Evolutionary conservation across 371 early-diverging fungal genomes (phyloP).

Genomic region (Furculomyces boomerangus): DNA sequence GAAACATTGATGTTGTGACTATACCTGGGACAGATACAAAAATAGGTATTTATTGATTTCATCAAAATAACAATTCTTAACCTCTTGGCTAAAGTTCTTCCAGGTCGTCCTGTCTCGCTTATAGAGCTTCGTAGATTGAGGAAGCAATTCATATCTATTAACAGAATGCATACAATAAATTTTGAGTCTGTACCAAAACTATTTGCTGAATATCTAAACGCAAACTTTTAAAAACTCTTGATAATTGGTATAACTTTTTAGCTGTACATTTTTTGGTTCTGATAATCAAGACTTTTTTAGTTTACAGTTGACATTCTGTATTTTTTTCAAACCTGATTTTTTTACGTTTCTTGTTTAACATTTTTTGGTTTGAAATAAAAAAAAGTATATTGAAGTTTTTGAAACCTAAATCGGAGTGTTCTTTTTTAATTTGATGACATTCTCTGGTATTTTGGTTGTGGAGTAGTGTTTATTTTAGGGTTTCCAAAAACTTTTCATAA

Average conservation of each 20-base stretch:
- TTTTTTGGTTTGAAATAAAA: no score
- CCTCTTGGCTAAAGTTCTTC: conserved; percentile 24
- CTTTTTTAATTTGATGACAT: no score
- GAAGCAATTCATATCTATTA: conserved; percentile 71
- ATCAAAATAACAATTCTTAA: not conserved
- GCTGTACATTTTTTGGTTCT: not conserved
- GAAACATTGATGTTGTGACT: conserved; percentile 36
- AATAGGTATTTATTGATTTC: not conserved
- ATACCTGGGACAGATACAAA: conserved; percentile 36
- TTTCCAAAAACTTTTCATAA: no score
- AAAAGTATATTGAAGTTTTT: no score
- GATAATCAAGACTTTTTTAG: not conserved
- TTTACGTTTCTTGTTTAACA: no score
- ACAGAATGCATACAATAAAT: conserved; percentile 56
- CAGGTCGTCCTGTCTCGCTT: conserved; percentile 51
- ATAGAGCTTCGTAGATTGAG: conserved; percentile 64
- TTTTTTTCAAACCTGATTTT: not conserved
- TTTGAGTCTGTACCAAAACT: conserved; percentile 49
- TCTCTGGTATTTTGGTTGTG: no score
- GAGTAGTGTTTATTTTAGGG: no score
- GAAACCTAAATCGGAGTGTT: no score
- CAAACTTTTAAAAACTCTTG: conserved; percentile 30
- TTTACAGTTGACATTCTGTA: not conserved
- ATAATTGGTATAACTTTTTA: not conserved
- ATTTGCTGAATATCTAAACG: conserved; percentile 80